phyloP scores from a whole-genome alignment of 2,329 filamentous ascomycete species.

The Aspergillus sp. region DNA sequence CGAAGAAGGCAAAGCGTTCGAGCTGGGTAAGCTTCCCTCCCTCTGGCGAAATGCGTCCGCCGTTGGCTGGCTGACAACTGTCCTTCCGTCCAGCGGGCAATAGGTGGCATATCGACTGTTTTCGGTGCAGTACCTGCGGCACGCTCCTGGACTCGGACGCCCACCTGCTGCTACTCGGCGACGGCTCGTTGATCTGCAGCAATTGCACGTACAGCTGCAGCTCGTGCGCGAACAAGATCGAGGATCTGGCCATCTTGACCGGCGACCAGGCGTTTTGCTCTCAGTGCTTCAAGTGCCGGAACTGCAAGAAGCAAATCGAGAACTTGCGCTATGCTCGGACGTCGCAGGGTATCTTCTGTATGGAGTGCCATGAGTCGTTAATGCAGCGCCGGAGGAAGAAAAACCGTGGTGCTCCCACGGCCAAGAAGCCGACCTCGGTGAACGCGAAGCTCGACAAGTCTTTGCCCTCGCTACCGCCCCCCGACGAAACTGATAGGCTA shows the following conservation, averaged over 20 bases:
- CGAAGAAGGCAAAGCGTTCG: slow-evolving; percentile 96
- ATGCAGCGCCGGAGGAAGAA: slow-evolving; percentile 84
- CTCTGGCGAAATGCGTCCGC: slow-evolving; percentile 1
- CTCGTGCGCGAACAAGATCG: slow-evolving; percentile 94
- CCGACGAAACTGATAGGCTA: slow-evolving; percentile 53
- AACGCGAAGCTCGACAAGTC: slow-evolving; percentile 82
- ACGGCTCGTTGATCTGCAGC: slow-evolving; percentile 97
- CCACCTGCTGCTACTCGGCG: slow-evolving; percentile 90
- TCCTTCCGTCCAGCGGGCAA: slow-evolving; percentile 61
- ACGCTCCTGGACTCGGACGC: slow-evolving; percentile 96
- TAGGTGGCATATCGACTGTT: slow-evolving; percentile 98
- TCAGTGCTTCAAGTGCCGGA: slow-evolving; percentile 91
- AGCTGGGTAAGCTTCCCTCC: slow-evolving; percentile 60
- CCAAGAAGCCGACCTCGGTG: slow-evolving; percentile 37
- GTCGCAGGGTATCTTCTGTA: slow-evolving; percentile 97
- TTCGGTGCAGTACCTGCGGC: slow-evolving; percentile 90
- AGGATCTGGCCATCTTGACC: slow-evolving; percentile 92
- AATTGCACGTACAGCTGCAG: slow-evolving; percentile 99
- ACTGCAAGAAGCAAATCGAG: slow-evolving; percentile 98
- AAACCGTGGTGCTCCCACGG: slow-evolving; percentile 55
- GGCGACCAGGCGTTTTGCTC: slow-evolving; percentile 97
- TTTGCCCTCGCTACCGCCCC: slow-evolving; percentile 70
- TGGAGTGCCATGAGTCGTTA: slow-evolving; percentile 94
- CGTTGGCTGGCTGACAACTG: slow-evolving; percentile 18
- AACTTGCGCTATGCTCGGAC: slow-evolving; percentile 95